Conservation (phyloP, 306 rosid genomes). For the Biancaea sappan region DNA sequence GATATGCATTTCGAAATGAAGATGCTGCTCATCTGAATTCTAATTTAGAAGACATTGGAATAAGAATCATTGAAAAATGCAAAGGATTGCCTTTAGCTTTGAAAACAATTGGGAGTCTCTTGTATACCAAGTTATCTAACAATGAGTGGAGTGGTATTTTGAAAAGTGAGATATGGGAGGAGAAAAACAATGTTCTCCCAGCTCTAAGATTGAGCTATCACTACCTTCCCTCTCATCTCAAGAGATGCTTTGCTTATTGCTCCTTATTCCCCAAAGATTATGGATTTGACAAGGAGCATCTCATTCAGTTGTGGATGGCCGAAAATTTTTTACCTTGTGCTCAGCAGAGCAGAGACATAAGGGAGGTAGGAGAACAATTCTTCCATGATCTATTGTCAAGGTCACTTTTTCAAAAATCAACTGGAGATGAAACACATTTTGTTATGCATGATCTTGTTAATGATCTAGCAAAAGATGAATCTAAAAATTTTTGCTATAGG, state of each 20-base stretch:
- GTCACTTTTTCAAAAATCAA: slow-evolving; percentile 37
- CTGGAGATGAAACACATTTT: not conserved
- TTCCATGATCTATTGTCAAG: slow-evolving; percentile 25
- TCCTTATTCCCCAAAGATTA: slow-evolving; percentile 37
- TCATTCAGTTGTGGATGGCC: slow-evolving; percentile 46
- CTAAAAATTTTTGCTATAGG: not conserved
- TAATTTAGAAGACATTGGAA: not conserved
- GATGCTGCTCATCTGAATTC: not conserved
- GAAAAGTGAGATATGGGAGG: slow-evolving; percentile 31
- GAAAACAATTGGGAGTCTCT: slow-evolving; percentile 37
- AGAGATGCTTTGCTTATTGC: slow-evolving; percentile 48
- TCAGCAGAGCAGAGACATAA: not conserved
- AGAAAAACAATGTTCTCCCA: slow-evolving; percentile 1
- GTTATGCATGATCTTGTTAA: slow-evolving; percentile 47
- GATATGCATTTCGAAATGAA: slow-evolving; percentile 4
- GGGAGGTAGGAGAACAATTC: slow-evolving; percentile 31
- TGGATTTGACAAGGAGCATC: not conserved
- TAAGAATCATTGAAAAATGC: slow-evolving; percentile 33
- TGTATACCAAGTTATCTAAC: not conserved
- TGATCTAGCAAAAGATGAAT: slow-evolving; percentile 37
- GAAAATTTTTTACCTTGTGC: slow-evolving; percentile 24
- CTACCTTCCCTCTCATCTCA: slow-evolving; percentile 24
- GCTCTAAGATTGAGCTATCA: slow-evolving; percentile 35
- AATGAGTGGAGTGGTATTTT: slow-evolving; percentile 27
- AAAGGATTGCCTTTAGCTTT: slow-evolving; percentile 38